Percentiles rank a stretch among this genome's conserved stretches.
Conservation (phyloP, 495 filamentous ascomycete genomes). For the Durotheca rogersii region DNA sequence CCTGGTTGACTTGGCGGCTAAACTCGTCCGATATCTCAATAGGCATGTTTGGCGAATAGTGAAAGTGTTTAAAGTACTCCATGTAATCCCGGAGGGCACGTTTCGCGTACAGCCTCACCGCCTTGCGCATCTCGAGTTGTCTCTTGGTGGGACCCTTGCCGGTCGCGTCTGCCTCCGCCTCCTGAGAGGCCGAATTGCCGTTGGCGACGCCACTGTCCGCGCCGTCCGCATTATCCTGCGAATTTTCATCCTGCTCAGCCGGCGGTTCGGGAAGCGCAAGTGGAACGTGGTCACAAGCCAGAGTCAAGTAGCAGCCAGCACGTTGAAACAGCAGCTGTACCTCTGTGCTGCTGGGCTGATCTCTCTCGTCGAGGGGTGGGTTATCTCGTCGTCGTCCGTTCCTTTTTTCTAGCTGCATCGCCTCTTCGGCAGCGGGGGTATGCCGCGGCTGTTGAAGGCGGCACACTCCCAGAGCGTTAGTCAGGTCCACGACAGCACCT, state of each 20-base stretch:
- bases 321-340: constrained; percentile 74
- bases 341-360: constrained; percentile 72
- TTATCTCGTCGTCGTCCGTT: constrained; percentile 50
- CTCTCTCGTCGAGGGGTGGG: constrained; percentile 61
- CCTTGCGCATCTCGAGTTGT: constrained; percentile 61
- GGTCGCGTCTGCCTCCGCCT: constrained; percentile 31
- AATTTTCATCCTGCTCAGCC: constrained; percentile 8
- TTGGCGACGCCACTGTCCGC: constrained; percentile 10
- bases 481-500: constrained; percentile 67
- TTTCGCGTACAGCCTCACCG: constrained; percentile 69
- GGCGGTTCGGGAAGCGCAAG: constrained; percentile 44
- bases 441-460: constrained; percentile 53
- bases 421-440: constrained; percentile 42
- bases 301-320: constrained; percentile 68
- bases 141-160: constrained; percentile 46
- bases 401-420: constrained; percentile 38
- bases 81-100: constrained; percentile 70
- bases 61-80: constrained; percentile 66
- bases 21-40: constrained; percentile 66
- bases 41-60: constrained; percentile 71
- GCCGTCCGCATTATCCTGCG: constrained; percentile 17
- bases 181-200: constrained; percentile 8
- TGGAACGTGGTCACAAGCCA: constrained; percentile 66
- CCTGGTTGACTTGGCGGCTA: constrained; percentile 60
- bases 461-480: constrained; percentile 59